Evolutionary conservation across 345 rosid genomes (phyloP).

Genomic region (Sapria himalayana): DNA sequence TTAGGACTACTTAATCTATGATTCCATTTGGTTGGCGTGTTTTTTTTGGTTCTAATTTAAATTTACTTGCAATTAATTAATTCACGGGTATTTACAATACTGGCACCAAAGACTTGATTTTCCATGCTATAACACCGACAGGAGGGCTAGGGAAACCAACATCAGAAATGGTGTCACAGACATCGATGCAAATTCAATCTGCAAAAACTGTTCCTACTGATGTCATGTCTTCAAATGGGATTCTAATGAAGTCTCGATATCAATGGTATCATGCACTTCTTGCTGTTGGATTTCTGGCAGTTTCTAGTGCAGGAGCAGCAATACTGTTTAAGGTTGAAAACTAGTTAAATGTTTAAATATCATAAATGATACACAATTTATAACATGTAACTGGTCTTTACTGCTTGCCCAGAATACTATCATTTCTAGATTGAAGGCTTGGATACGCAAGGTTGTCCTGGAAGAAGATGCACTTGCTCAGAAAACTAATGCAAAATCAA

Average conservation of each 20-base stretch:
- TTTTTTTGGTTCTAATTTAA: no score
- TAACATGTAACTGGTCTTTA: conserved; percentile 17
- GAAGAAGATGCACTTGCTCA: conserved; percentile 39
- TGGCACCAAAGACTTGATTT: conserved; percentile 10
- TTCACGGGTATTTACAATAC: no score
- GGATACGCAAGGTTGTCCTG: conserved; percentile 59
- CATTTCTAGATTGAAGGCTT: conserved; percentile 60
- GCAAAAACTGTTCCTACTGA: conserved; percentile 27
- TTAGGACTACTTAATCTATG: no score
- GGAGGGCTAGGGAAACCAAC: conserved; percentile 33
- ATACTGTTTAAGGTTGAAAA: conserved; percentile 70
- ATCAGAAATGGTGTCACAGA: conserved; percentile 34
- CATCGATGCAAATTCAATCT: conserved; percentile 35
- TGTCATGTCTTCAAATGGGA: conserved; percentile 16
- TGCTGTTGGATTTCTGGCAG: conserved; percentile 64
- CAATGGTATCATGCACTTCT: conserved; percentile 74
- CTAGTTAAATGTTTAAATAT: no score
- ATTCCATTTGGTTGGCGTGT: no score
- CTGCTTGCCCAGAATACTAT: conserved; percentile 67
- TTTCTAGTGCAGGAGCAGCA: conserved; percentile 76
- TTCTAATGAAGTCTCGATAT: conserved; percentile 17
- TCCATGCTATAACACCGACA: conserved; percentile 9
- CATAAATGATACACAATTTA: no score
- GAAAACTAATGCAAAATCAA: conserved; percentile 35
- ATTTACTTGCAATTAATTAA: no score